A percentile compares a stretch with the other conserved stretches of the same genome.
phyloP scores from a whole-genome alignment of 2,329 filamentous ascomycete species.

The Ramularia endophylla region DNA sequence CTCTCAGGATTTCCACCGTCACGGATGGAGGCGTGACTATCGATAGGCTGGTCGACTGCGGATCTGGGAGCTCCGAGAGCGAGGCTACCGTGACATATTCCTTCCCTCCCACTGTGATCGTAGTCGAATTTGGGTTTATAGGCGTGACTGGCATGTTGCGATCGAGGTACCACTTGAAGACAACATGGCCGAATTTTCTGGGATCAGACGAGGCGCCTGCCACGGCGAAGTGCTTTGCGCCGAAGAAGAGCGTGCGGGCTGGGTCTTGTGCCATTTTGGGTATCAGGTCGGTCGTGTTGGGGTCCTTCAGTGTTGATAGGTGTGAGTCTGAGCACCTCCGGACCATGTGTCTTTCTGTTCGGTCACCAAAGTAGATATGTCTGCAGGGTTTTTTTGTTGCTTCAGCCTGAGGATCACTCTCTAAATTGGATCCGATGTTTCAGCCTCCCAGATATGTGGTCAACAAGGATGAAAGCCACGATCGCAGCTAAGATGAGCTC shows the following conservation, averaged over 20 bases:
- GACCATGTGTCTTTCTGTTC: too few species aligned
- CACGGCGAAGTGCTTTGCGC: slow-evolving; percentile 74
- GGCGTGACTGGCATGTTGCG: slow-evolving; percentile 73
- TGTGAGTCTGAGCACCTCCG: too few species aligned
- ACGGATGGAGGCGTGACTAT: slow-evolving; percentile 80
- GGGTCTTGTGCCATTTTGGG: too few species aligned
- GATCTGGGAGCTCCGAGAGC: slow-evolving; percentile 59
- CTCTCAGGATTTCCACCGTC: slow-evolving; percentile 66
- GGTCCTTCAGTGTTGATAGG: too few species aligned
- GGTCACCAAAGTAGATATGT: too few species aligned
- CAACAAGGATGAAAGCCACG: too few species aligned
- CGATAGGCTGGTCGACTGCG: slow-evolving; percentile 67
- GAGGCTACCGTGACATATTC: slow-evolving; percentile 60
- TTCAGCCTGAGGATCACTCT: too few species aligned
- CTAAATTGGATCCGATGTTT: too few species aligned
- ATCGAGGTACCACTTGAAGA: slow-evolving; percentile 81
- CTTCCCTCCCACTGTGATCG: slow-evolving; percentile 56
- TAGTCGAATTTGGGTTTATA: slow-evolving; percentile 67
- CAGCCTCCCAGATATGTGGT: too few species aligned
- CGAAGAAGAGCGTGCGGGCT: slow-evolving; percentile 57
- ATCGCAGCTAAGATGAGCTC: too few species aligned
- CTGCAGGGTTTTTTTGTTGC: too few species aligned
- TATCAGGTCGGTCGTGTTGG: too few species aligned
- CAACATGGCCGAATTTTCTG: slow-evolving; percentile 68
- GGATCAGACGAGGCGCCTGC: slow-evolving; percentile 73